Evolutionary conservation across 768 basidiomycete genomes (phyloP), one percentile per base, ranked within the genome.

Genomic region (Holtermanniella nyarrowii): DNA sequence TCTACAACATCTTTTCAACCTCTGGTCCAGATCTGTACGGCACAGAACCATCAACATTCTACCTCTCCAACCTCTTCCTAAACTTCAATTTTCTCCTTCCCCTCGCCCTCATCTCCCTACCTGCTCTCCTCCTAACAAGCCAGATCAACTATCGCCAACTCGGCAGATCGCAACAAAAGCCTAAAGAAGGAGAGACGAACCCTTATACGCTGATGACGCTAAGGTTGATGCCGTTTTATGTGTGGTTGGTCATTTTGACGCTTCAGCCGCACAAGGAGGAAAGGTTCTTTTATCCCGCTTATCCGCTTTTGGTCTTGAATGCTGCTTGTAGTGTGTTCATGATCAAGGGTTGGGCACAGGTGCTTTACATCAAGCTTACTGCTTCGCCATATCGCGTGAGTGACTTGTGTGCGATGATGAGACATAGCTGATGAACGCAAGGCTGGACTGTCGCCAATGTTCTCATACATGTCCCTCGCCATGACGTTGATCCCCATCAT

Each of bases 251-350:
- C 1, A 83, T 95, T 55, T 74, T 99, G 58, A 82, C 81, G 3
- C 59, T 76, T 2, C 93, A 97, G 73, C 75, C 84, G 1, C 95
- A 99, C 73, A 99, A 99, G 73, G 95, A 99, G 72, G 95, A 99
- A 68, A 78, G 95, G n/a, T 99, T 99, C 75, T 85, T 96, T 82
- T 97, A 83, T 71, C 93, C 95, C 0, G 84, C 80, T 1, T 97
- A 93, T 68, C 86, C 88, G 1, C 71, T 97, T 26, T 72, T 97
- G 44, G 88, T 88, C 65, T 88, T 97, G 74, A 96, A 96, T 65
- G 93, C 90, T 0, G 87, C 88, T 3, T 82, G 90, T n/a, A 77
- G 83, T 12, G 57, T 93, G 11, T 96, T 86, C 69, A 76, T 99
- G 41, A 60, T 85, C 13, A 80, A 89, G 53, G 90, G 89, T 12